Evolutionary conservation across 2,329 filamentous ascomycete species (phyloP), one percentile per base, ranked within the genome.

Genomic region (Pseudogymnoascus sp.): DNA sequence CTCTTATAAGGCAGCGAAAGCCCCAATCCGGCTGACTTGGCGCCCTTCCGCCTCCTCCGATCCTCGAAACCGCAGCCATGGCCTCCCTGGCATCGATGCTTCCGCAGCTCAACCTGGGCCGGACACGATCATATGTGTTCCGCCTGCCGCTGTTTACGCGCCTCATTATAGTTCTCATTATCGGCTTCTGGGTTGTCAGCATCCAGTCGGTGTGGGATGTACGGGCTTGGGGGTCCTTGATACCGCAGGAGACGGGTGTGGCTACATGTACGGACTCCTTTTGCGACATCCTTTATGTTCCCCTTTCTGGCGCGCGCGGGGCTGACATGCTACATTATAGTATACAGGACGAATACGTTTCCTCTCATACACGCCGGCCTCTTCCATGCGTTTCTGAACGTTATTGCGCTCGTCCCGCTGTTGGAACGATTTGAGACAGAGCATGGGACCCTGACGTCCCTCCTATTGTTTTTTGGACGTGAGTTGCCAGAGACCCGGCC

Each of bases 341-440:
- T 96, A 78, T 93, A 97, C 76, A 87, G 94, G 65, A 82, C 96
- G 37, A 97, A 96, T 73, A 95, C 93, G 0, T 99, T 91, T 72
- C 91, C 92, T 0, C 79, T 99, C 63, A 86, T 97, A 65, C 94
- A 99, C 73, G 75, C 85, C 50, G 89, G 88, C 70, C 82, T 95
- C 73, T 79, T 96, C 69, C 94, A 97, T 75, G 82, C 88, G 65
- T 71, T 92, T 62, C 78, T 95, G 72, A 96, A 97, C 75, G 74
- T 91, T 23, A 61, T 95, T 66, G 90, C 91, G 21, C 75, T 97
- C 66, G 87, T 88, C 40, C 94, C 94, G n/a, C 79, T 99, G 61
- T 78, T 99, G 74, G 93, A 97, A 76, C 85, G 92, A 65, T 99
- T 97, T 75, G 94, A 99, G 78, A 84, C 85, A 66, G 93, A 97